Percentiles rank a stretch among this genome's conserved stretches.
Evolutionary conservation across 1,284 basidiomycete species (phyloP).

Genomic region (Waitea zeae): DNA sequence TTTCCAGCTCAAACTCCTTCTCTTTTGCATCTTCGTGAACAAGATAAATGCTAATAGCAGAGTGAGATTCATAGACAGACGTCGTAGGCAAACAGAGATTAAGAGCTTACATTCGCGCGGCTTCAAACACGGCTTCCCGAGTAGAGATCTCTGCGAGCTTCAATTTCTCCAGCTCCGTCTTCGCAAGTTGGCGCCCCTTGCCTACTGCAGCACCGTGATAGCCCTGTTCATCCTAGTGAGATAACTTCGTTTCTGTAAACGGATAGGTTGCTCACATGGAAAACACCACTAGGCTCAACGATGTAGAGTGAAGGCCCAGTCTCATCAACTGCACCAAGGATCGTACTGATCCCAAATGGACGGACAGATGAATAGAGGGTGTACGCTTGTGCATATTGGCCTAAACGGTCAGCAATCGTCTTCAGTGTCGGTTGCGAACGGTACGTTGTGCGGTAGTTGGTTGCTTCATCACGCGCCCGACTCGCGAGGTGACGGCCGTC

Average conservation of each 20-base stretch:
- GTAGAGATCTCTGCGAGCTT: conserved; percentile 65
- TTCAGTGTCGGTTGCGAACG: conserved; percentile 67
- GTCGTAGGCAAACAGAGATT: not conserved
- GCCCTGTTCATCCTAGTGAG: conserved; percentile 30
- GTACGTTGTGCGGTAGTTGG: conserved; percentile 63
- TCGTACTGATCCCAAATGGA: conserved; percentile 90
- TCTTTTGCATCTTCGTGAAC: conserved; percentile 97
- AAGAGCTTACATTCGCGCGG: conserved; percentile 77
- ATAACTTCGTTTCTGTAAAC: not conserved
- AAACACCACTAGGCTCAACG: conserved; percentile 91
- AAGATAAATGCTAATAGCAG: conserved; percentile 80
- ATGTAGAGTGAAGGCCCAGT: conserved; percentile 80
- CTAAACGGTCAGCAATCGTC: conserved; percentile 70
- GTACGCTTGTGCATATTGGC: conserved; percentile 86
- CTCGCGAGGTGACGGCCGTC: conserved; percentile 86
- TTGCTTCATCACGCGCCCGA: conserved; percentile 75
- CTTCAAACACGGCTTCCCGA: conserved; percentile 79
- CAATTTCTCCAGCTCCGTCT: conserved; percentile 97
- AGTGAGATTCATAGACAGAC: too few relatives aligned
- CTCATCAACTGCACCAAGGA: conserved; percentile 84
- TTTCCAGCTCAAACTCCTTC: conserved; percentile 94
- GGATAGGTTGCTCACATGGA: conserved; percentile 40
- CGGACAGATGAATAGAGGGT: conserved; percentile 97
- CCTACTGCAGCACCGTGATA: conserved; percentile 91
- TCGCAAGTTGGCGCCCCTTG: conserved; percentile 92